Evolutionary conservation across 2,329 filamentous ascomycete species (phyloP), one percentile per base, ranked within the genome.

Genomic region (Aspergillus puulaauensis): DNA sequence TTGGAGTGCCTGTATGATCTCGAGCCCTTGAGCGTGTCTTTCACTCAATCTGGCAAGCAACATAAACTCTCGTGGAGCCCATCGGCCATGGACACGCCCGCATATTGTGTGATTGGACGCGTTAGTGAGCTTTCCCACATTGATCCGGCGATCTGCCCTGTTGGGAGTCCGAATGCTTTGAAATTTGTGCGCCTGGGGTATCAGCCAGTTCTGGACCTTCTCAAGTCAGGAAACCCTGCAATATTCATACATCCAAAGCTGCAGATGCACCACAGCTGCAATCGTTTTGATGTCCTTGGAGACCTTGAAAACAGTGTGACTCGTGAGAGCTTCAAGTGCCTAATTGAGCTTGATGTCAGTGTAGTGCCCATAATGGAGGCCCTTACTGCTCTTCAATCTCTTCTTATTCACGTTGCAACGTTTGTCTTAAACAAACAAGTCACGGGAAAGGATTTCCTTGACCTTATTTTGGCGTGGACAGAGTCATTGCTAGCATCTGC

Each of bases 241-340:
- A 9, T 39, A n/a, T 56, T 56, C 40, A 46, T 56, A 33, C 53
- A 56, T 45, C 46, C 53, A 24, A 50, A 39, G 35, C 31, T 56
- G 12, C 53, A 37, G 17, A n/a, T 50, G n/a, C 39, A 56, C 17
- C 21, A 31, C 7, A 40, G 15, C 14, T 35, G 8, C 23, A 50
- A 31, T 17, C 37, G 45, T 21, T 41, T 56, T 15, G 46, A 21
- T 24, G 17, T 19, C 9, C 14, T 50, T 6, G 14, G 24, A 12
- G 27, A 45, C 17, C 11, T n/a, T 2, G 24, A 19, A 12, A 39
- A 6, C 12, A 19, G 19, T 11, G 24, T 37, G 35, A n/a, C 9
- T 31, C 17, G 9, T 33, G 39, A 37, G 4, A 37, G 23, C 37
- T 50, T 56, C 17, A 49, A 35, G 17, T 39, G 39, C 31, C 31